Conservation (phyloP, 2,329 filamentous ascomycete species). For the Teratosphaeria pseudoeucalypti region DNA sequence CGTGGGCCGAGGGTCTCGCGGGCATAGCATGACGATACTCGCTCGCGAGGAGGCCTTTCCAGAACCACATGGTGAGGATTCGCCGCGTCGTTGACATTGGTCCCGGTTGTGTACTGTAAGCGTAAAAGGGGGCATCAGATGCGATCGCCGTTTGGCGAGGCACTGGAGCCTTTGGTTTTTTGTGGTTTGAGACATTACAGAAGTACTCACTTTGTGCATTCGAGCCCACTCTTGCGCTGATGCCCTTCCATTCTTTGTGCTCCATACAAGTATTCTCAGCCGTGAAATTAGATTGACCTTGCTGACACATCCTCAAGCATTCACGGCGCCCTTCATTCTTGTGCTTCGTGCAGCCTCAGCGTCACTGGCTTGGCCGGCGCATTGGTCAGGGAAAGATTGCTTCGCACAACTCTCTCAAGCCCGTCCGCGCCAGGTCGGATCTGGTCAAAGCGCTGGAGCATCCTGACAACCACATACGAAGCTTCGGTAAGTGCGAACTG, state of each 20-base stretch:
- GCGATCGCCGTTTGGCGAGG: not conserved
- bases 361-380: conserved; percentile 17
- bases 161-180: not conserved
- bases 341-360: conserved; percentile 14
- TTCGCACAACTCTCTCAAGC: conserved; percentile 11
- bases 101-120: not conserved
- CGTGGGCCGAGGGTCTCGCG: not conserved
- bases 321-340: not conserved
- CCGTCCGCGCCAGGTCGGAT: conserved; percentile 16
- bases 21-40: not conserved
- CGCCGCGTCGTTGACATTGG: not conserved
- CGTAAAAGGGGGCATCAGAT: not conserved
- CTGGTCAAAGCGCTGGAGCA: conserved; percentile 31
- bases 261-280: not conserved
- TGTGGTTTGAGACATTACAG: not conserved
- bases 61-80: not conserved
- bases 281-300: not conserved
- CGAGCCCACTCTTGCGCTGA: not conserved
- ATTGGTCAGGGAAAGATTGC: conserved; percentile 21
- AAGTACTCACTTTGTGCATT: not conserved
- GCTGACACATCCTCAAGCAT: not conserved
- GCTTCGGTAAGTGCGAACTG: conserved; percentile 53
- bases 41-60: not conserved
- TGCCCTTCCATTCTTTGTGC: not conserved
- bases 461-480: conserved; percentile 32